Conservation (phyloP, 768 basidiomycete genomes). For the Kwoniella heveanensis region DNA sequence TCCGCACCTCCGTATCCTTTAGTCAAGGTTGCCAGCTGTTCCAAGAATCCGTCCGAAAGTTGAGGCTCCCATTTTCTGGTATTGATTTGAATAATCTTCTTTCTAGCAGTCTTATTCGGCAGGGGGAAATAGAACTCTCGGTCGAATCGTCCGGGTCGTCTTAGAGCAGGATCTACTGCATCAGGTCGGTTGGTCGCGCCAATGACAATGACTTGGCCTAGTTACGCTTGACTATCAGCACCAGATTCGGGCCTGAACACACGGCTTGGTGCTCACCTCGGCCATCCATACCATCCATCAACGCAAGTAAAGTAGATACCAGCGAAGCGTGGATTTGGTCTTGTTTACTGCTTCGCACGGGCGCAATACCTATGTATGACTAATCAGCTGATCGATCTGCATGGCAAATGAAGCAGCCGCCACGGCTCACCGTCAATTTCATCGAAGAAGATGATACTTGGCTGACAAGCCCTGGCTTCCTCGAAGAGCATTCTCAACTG, state of each 20-base stretch:
- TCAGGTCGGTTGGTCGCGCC: slow-evolving; percentile 98
- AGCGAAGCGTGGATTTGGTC: slow-evolving; percentile 99
- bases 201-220: slow-evolving; percentile 89
- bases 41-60: slow-evolving; percentile 63
- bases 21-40: slow-evolving; percentile 80
- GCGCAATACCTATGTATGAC: slow-evolving; percentile 66
- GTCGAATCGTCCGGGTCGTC: slow-evolving; percentile 93
- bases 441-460: slow-evolving; percentile 98
- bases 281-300: slow-evolving; percentile 99
- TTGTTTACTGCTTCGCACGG: slow-evolving; percentile 96
- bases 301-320: slow-evolving; percentile 88
- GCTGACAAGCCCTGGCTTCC: slow-evolving; percentile 87
- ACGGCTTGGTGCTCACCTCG: slow-evolving; percentile 60
- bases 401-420: not conserved
- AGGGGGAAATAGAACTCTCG: slow-evolving; percentile 97
- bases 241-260: not conserved
- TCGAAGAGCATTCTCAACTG: slow-evolving; percentile 93
- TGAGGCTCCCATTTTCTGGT: slow-evolving; percentile 87
- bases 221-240: not conserved
- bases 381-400: not conserved
- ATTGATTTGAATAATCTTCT: slow-evolving; percentile 87
- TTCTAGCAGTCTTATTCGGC: slow-evolving; percentile 78
- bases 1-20: slow-evolving; percentile 99
- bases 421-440: slow-evolving; percentile 82
- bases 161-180: slow-evolving; percentile 92